A percentile compares a stretch with the other conserved stretches of the same genome.
phyloP scores from a whole-genome alignment of 352 stramenopile species.

The Sclerospora graminicola region DNA sequence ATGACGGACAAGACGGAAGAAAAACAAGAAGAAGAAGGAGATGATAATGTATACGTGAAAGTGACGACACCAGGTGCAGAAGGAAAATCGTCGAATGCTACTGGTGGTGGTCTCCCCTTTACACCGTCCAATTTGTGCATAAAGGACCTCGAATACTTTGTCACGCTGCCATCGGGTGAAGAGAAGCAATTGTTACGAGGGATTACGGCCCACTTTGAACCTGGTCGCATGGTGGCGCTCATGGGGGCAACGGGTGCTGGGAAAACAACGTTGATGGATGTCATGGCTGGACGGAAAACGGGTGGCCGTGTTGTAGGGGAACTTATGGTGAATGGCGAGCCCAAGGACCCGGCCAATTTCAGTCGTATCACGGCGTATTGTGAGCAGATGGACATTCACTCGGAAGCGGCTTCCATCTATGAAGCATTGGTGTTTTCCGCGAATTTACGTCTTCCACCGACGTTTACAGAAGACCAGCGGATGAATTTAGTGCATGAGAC shows the following conservation, averaged over 20 bases:
- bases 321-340: constrained; percentile 84
- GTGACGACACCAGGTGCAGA: constrained; percentile 13
- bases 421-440: constrained; percentile 90
- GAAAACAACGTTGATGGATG: constrained; percentile 56
- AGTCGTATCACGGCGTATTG: constrained; percentile 43
- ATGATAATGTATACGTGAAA: constrained; percentile 25
- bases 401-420: constrained; percentile 69
- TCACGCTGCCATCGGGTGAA: constrained; percentile 49
- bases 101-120: constrained; percentile 26
- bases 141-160: constrained; percentile 41
- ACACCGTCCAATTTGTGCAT: constrained; percentile 37
- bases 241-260: constrained; percentile 60
- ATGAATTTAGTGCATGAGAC: constrained; percentile 46
- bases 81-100: constrained; percentile 5
- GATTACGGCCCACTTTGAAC: constrained; percentile 44
- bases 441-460: constrained; percentile 60
- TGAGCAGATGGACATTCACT: constrained; percentile 86
- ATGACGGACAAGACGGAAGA: constrained; percentile 20
- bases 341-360: constrained; percentile 76
- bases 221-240: constrained; percentile 52
- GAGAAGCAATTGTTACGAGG: constrained; percentile 34
- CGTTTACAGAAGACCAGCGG: constrained; percentile 27
- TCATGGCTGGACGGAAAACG: constrained; percentile 48
- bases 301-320: constrained; percentile 62
- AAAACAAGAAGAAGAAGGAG: too few relatives aligned